phyloP scores from a whole-genome alignment of 2,329 filamentous ascomycete species.

The Rhynchosporium agropyri region DNA sequence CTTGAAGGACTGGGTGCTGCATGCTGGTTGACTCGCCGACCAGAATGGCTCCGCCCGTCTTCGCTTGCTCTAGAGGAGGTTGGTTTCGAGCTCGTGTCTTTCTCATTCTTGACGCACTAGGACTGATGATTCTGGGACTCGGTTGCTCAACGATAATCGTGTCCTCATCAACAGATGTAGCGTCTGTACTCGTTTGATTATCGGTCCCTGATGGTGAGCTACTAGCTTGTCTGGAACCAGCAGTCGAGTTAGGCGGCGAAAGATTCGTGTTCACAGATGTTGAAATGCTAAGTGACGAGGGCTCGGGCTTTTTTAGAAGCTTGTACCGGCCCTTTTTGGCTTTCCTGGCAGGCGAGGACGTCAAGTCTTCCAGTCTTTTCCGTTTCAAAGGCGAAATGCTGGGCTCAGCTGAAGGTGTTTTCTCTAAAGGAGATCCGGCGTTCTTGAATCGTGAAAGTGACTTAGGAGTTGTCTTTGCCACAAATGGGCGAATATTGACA shows the following conservation, averaged over 20 bases:
- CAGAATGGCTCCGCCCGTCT: slow-evolving; percentile 31
- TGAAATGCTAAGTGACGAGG: slow-evolving; percentile 25
- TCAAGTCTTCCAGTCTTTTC: slow-evolving; percentile 28
- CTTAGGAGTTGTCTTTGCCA: slow-evolving; percentile 37
- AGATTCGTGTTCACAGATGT: slow-evolving; percentile 14
- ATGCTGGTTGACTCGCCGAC: slow-evolving; percentile 31
- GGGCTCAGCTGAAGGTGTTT: slow-evolving; percentile 33
- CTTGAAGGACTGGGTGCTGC: slow-evolving; percentile 34
- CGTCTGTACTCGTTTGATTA: slow-evolving; percentile 38
- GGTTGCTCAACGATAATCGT: slow-evolving; percentile 36
- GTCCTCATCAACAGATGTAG: slow-evolving; percentile 43
- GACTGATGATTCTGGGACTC: slow-evolving; percentile 18
- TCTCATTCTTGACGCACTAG: slow-evolving; percentile 27
- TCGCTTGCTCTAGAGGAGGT: slow-evolving; percentile 28
- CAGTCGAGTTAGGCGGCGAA: slow-evolving; percentile 27
- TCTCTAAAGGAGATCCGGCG: slow-evolving; percentile 28
- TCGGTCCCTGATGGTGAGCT: slow-evolving; percentile 28
- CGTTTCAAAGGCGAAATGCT: slow-evolving; percentile 31
- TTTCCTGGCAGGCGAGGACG: slow-evolving; percentile 18
- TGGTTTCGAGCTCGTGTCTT: slow-evolving; percentile 23
- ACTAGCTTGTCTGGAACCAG: slow-evolving; percentile 27
- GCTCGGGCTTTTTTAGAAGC: slow-evolving; percentile 28
- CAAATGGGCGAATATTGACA: slow-evolving; percentile 44
- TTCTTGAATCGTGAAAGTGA: slow-evolving; percentile 36
- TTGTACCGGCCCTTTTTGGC: slow-evolving; percentile 23